A percentile compares a stretch with the other conserved stretches of the same genome.
Evolutionary conservation across 257 asterid genomes (phyloP).

Genomic region (Pogostemon cablin): DNA sequence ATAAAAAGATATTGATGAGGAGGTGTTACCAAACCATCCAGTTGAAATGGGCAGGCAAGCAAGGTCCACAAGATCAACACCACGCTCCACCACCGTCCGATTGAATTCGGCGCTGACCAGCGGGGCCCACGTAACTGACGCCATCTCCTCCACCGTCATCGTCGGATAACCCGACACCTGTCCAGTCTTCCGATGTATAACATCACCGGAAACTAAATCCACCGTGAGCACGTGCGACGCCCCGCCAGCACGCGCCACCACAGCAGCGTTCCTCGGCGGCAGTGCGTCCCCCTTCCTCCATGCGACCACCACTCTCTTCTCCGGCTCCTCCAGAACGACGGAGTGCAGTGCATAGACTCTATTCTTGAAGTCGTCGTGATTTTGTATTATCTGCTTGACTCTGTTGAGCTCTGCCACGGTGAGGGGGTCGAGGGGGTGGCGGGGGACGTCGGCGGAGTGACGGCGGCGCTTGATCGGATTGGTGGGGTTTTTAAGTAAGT

Average conservation of each 20-base stretch:
- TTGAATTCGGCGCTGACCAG: slow-evolving; percentile 69
- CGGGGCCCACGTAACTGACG: slow-evolving; percentile 72
- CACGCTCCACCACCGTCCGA: slow-evolving; percentile 78
- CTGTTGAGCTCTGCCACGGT: slow-evolving; percentile 59
- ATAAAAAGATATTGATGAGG: too few species aligned
- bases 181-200: slow-evolving; percentile 49
- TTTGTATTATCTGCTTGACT: slow-evolving; percentile 42
- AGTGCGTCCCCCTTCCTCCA: slow-evolving; percentile 71
- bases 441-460: slow-evolving; percentile 63
- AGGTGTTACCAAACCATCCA: slow-evolving; percentile 85
- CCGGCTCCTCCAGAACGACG: slow-evolving; percentile 76
- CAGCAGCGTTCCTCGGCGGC: slow-evolving; percentile 74
- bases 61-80: slow-evolving; percentile 76
- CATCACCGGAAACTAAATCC: slow-evolving; percentile 51
- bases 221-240: slow-evolving; percentile 60
- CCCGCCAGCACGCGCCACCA: slow-evolving; percentile 69
- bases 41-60: slow-evolving; percentile 82
- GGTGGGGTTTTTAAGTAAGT: slow-evolving; percentile 28
- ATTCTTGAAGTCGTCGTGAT: slow-evolving; percentile 44
- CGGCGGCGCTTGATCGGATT: slow-evolving; percentile 40
- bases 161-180: slow-evolving; percentile 70
- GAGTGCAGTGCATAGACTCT: slow-evolving; percentile 69
- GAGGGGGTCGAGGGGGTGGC: slow-evolving; percentile 92
- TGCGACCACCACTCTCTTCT: slow-evolving; percentile 51
- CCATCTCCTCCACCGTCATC: slow-evolving; percentile 91